A percentile compares a stretch with the other conserved stretches of the same genome.
Conservation (phyloP, 2,329 filamentous ascomycete genomes). For the Capronia epimyces region DNA sequence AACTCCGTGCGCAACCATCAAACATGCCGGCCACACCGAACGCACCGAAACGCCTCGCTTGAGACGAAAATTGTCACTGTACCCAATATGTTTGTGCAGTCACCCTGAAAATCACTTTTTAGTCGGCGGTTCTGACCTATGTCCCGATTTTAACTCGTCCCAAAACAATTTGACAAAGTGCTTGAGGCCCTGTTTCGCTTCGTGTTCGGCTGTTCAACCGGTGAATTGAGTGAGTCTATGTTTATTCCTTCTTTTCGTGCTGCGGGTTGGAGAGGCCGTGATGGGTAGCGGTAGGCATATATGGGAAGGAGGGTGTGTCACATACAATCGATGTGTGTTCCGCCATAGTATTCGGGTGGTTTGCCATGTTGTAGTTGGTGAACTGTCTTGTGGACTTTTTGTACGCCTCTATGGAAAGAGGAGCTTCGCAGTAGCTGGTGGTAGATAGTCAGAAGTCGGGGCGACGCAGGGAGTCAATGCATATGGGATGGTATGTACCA, state of each 20-base stretch:
- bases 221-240: neutral
- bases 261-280: neutral
- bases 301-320: slow-evolving; percentile 5
- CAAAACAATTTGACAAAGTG: slow-evolving; percentile 39
- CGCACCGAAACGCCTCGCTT: slow-evolving; percentile 7
- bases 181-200: slow-evolving; percentile 28
- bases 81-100: neutral
- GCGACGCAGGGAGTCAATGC: neutral
- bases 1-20: no score
- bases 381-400: slow-evolving; percentile 39
- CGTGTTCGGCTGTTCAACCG: slow-evolving; percentile 13
- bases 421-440: slow-evolving; percentile 39
- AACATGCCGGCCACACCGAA: no score
- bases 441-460: neutral
- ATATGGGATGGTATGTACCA: slow-evolving; percentile 12
- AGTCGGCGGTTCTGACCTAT: slow-evolving; percentile 33
- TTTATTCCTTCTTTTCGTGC: slow-evolving; percentile 5
- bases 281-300: no score
- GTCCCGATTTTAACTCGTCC: slow-evolving; percentile 41
- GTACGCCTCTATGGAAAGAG: slow-evolving; percentile 41
- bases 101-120: slow-evolving; percentile 13
- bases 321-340: slow-evolving; percentile 38
- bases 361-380: slow-evolving; percentile 40
- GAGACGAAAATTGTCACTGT: neutral
- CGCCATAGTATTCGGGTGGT: slow-evolving; percentile 41